phyloP scores from a whole-genome alignment of 148 eudicot species.

The Heliosperma pusillum region DNA sequence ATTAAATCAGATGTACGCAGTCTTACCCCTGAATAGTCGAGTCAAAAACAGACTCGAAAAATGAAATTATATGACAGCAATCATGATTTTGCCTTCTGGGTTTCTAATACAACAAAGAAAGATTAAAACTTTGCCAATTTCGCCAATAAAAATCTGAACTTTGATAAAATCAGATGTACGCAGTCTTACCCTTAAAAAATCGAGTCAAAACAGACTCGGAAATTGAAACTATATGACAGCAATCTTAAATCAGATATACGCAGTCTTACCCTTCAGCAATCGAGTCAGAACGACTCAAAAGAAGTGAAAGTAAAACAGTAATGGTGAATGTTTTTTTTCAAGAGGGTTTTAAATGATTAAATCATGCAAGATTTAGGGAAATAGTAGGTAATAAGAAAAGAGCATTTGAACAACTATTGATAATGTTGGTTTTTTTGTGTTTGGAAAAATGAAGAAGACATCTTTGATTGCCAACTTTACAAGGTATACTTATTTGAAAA shows the following conservation, averaged over 20 bases:
- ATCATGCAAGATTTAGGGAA: constrained; percentile 20
- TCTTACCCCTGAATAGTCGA: background rate
- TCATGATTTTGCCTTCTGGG: constrained; percentile 3
- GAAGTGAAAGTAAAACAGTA: background rate
- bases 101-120: background rate
- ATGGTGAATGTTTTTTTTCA: background rate
- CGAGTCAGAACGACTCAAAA: background rate
- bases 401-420: constrained; percentile 45
- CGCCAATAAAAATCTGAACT: background rate
- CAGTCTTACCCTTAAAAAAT: constrained; percentile 11
- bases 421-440: constrained; percentile 11
- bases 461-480: constrained; percentile 36
- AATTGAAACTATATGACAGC: background rate
- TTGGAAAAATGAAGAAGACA: constrained; percentile 18
- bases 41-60: background rate
- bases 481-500: constrained; percentile 27
- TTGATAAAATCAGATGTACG: background rate
- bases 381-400: constrained; percentile 49
- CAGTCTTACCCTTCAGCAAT: constrained; percentile 15
- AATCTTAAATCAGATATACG: background rate
- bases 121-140: background rate
- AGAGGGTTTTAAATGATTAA: background rate
- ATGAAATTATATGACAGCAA: background rate
- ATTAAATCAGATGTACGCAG: background rate
- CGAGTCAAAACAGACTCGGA: background rate